Base-by-base conservation (phyloP, 345 rosid species). In the Lepidium sativum region DNA sequence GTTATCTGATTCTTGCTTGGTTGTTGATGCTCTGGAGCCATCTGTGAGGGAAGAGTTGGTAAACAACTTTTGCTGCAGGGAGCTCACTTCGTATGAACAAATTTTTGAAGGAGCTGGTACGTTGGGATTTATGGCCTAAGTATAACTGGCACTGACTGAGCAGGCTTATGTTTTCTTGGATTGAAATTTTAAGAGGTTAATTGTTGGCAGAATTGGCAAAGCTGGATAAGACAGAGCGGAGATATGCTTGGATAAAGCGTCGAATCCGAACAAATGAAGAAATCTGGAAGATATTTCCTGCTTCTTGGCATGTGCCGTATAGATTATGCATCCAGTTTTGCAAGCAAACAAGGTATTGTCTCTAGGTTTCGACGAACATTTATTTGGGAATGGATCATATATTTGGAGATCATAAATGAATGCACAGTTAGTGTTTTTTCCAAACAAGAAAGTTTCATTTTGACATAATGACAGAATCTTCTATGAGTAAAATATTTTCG, bases 31-130 rank as follows among this genome's bases (percentile, higher is more conserved):
- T 9, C 70, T 94, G 82, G 99, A 94, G 81, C 92, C 97, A 74
- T 94, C 99, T 69, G 99, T 94, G 77, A 80, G 88, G 82, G 99
- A 94, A 75, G 99, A 90, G 81, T 81, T 94, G 82, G 99, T 90
- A 69, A 94, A 94, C 81, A 94, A 82, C 68, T 94, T 90, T 72
- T 94, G 99, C 89, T 85, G 86, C 80, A 77, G 92, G 78, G 99
- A 94, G 81, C 92, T 94, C 61, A 94, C 95, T 61, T 94, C 97
- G 43, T 94, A 90, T 75, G 96, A 88, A 80, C 97, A 94, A 76
- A 94, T 94, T 44, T 94, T 90, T 76, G 96, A 90, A 85, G 99
- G 99, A 84, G 99, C 96, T 75, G 99, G 99, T 94, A 75, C 60
- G 81, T 79, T 59, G 51, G 59, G 43, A 61, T 66, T 37, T 35